Evolutionary conservation across 176 grass and related monocot species (phyloP), one percentile per base, ranked within the genome.

Genomic region (Zizania latifolia): DNA sequence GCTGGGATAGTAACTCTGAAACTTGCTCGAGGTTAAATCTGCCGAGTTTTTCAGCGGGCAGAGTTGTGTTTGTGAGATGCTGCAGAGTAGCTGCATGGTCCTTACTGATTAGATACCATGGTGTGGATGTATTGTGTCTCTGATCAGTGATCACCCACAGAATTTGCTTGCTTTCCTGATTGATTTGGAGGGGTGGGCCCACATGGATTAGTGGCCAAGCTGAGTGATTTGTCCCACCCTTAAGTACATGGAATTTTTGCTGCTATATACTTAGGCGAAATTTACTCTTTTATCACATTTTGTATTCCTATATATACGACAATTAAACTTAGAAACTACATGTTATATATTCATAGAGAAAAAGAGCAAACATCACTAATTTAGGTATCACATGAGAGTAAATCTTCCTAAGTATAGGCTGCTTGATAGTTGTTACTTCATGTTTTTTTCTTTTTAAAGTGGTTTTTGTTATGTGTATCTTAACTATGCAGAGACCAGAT

Each of bases 161-260:
- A 41, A 66, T 58, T 16, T 41, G 14, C 22, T 22, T 53, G 33
- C 65, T 68, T 69, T 63, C 48, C 28, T 81, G 55, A 74, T 66
- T 65, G 65, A 72, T 82, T 66, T 77, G 43, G 10, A 35, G 60
- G 21, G 2, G 41, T 6, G 62, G 62, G 21, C 32, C 60, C 75
- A 28, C 80, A 34, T 17, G 14, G 77, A 57, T 86, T 76, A 76
- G 54, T 33, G 26, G 35, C 71, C 34, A 74, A 51, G 58, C 32
- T 60, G 64, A 22, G 53, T 79, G 80, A 22, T 83, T 87, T 87
- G 85, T 79, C 85, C 55, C 81, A 48, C 45, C 27, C 44, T 33
- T 33, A 5, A 43, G 75, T 69, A 44, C 62, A 19, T 68, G 69
- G n/a, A n/a, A n/a, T n/a, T n/a, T n/a, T n/a, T n/a, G n/a, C n/a